phyloP scores from a whole-genome alignment of 305 asterid species.

The Fraxinus sp. region DNA sequence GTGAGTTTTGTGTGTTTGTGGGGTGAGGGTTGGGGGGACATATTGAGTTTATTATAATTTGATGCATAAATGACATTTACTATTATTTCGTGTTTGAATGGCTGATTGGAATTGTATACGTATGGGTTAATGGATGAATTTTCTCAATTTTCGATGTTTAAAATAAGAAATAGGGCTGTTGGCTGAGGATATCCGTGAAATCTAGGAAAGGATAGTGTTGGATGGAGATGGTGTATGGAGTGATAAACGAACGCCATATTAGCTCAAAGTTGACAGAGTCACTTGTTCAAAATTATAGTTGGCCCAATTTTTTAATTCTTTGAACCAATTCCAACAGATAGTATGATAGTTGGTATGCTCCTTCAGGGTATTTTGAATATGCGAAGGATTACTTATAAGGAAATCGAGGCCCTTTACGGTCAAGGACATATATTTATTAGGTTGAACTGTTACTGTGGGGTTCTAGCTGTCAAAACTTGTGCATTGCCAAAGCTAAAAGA shows the following conservation, averaged over 20 bases:
- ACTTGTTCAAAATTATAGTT: too few relatives aligned
- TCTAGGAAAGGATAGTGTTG: constrained; percentile 4
- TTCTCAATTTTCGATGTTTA: background rate
- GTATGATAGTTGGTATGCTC: background rate
- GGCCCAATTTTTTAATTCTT: too few relatives aligned
- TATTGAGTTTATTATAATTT: background rate
- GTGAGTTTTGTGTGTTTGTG: constrained; percentile 22
- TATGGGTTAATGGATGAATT: background rate
- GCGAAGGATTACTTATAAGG: background rate
- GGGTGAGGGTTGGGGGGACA: background rate
- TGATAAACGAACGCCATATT: too few relatives aligned
- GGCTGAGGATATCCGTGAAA: background rate
- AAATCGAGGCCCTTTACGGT: background rate
- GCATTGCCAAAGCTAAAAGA: background rate
- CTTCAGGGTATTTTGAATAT: background rate
- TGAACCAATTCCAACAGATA: too few relatives aligned
- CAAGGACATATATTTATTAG: background rate
- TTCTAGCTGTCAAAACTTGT: background rate
- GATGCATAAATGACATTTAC: background rate
- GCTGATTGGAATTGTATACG: constrained; percentile 12
- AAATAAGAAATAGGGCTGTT: background rate
- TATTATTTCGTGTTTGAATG: constrained; percentile 8
- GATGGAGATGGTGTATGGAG: too few relatives aligned
- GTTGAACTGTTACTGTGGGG: background rate
- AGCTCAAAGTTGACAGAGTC: too few relatives aligned